These are phyloP conservation scores for Aspergillus heteromorphus DNA, from an alignment of 495 filamentous ascomycete species.

Conservation along the genomic window DNA sequence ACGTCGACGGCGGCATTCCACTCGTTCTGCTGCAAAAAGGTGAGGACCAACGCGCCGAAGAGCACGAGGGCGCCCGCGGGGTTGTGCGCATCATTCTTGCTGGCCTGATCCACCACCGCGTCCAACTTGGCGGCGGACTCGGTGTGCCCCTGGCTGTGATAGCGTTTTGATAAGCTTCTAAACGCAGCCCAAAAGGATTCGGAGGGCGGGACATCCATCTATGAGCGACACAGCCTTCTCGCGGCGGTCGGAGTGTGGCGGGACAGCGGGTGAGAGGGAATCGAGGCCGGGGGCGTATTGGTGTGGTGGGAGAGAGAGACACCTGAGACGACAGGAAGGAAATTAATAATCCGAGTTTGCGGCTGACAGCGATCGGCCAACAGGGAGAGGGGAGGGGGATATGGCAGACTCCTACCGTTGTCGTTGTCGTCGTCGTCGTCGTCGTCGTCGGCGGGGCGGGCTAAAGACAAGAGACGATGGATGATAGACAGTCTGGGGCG, in stretches of 20 bases:
- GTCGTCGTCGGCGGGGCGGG: background rate
- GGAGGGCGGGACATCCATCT: background rate
- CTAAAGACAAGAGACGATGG: background rate
- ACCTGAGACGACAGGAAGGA: background rate
- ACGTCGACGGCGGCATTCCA: constrained; percentile 6
- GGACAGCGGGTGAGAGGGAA: background rate
- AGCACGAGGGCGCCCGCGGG: background rate
- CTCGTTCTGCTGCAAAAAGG: constrained; percentile 1
- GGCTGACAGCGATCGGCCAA: background rate
- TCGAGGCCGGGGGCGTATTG: background rate
- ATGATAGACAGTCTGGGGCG: background rate
- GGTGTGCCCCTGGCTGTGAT: background rate
- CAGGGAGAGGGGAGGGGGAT: background rate
- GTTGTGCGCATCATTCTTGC: background rate
- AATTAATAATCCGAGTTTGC: background rate
- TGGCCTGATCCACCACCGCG: background rate
- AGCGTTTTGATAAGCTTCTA: background rate
- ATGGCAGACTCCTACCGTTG: background rate
- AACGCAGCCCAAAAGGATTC: background rate
- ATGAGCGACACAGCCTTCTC: background rate
- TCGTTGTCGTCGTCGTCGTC: background rate
- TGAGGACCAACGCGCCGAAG: constrained; percentile 4
- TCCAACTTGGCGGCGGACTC: background rate
- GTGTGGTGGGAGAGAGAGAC: background rate
- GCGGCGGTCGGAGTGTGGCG: background rate